phyloP scores from a whole-genome alignment of 805 yeast species.

The Blastobotrys mokoenaii region DNA sequence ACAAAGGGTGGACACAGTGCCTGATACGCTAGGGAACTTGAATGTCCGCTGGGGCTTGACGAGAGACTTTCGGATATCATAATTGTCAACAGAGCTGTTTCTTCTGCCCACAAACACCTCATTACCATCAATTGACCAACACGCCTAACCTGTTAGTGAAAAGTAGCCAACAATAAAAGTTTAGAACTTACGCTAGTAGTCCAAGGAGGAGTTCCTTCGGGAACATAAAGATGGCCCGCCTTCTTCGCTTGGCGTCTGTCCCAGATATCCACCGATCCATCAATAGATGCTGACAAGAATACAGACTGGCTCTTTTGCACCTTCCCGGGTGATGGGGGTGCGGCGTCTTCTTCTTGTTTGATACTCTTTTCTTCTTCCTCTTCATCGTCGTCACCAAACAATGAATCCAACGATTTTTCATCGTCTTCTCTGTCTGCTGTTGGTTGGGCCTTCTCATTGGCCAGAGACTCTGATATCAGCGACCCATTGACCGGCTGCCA shows the following conservation, averaged over 20 bases:
- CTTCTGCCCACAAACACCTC: conserved; percentile 77
- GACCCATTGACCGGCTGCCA: conserved; percentile 35
- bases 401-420: conserved; percentile 37
- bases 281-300: conserved; percentile 73
- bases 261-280: conserved; percentile 78
- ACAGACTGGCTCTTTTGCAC: conserved; percentile 26
- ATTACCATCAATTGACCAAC: conserved; percentile 84
- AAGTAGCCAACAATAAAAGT: no score
- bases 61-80: conserved; percentile 25
- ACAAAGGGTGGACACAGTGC: conserved; percentile 76
- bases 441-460: conserved; percentile 1
- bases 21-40: conserved; percentile 78
- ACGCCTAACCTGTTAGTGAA: conserved; percentile 29
- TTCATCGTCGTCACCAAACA: conserved; percentile 53
- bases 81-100: conserved; percentile 70
- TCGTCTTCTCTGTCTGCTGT: conserved; percentile 7
- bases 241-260: conserved; percentile 48
- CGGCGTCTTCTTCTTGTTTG: conserved; percentile 4
- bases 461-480: conserved; percentile 12
- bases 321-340: conserved; percentile 2
- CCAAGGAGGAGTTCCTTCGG: conserved; percentile 83
- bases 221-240: conserved; percentile 44
- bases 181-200: conserved; percentile 40
- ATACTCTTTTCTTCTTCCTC: conserved; percentile 19
- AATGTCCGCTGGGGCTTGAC: conserved; percentile 49